Base-by-base conservation (phyloP, 148 eudicot genomes). In the Rhododendron kiyosumense region DNA sequence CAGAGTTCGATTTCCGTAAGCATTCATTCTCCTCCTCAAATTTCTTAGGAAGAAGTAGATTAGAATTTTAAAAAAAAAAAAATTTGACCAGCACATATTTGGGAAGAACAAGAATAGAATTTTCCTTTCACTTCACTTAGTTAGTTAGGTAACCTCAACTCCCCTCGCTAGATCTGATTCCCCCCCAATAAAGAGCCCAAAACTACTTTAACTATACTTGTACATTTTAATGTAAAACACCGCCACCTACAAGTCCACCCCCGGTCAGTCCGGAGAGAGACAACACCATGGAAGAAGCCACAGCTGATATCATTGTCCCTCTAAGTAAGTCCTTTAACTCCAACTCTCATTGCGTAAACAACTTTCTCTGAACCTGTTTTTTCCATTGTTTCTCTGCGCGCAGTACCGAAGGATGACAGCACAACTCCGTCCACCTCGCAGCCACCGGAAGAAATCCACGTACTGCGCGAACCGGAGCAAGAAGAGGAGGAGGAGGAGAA, bases 401-500 rank as follows among this genome's bases (percentile, higher is more conserved):
- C 85, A 90, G 90, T 86, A 82, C 51, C 71, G 0, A 74, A 90
- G 63, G 78, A 78, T 51, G 86, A 36, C 82, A 79, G 76, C 28
- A 26, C 17, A 26, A 54, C 15, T n/a, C 79, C 86, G 14, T 81
- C 88, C 14, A 73, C 86, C 63, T 81, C 90, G 0, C 65, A 22
- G 2, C 57, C 81, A 46, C 36, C 69, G 32, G 22, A 57, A 2
- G 76, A 41, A n/a, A 46, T 65, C 9, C 13, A 45, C 43, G 48
- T 78, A 78, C 5, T 26, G 32, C 41, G 1, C 6, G 8, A 63
- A 7, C 49, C 11, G 18, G 49, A 43, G 73, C 1, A 45, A 1
- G 36, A 34, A 0, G 89, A 83, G 18, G 85, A 79, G n/a, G 92
- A 91, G 30, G 92, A 91, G 30, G 98, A 94, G 78, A 92, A 95